Base-by-base conservation (phyloP, 257 asterid species). In the Paraleonurus japonicus region DNA sequence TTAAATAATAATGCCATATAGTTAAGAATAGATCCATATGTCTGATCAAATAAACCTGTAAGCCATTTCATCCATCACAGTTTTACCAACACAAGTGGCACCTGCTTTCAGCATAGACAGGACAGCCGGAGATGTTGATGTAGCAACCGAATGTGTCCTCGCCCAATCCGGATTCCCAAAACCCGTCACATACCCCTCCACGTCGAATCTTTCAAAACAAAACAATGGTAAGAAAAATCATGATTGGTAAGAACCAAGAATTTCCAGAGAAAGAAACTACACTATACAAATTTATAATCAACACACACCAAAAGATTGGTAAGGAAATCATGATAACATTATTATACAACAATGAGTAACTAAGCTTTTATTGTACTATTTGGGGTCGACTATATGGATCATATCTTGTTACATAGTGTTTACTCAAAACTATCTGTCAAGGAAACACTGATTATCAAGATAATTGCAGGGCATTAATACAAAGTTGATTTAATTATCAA, bases 21-120 rank as follows among this genome's bases (percentile, higher is more conserved):
- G 45, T 35, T 27, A 43, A 26, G 2, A 27, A 61, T 51, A 58
- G 4, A 61, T 61, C 43, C 48, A 33, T 3, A 59, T 54, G 39
- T 30, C n/a, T 28, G n/a, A 45, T 9, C 28, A 33, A 71, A 65
- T 37, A 73, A 75, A 92, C 98, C 98, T 89, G 87, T 93, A 93
- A 48, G 98, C 98, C 98, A 93, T 93, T 85, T 93, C 98, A 82
- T 93, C 98, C 98, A 89, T 89, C 7, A 85, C 82, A 35, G 98
- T 89, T 84, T 75, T 93, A 53, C 95, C 97, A 26, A 93, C 78
- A 76, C 89, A 85, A 65, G 90, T 85, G 65, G 96, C 98, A 65
- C 95, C 98, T 12, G 96, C 96, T n/a, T 79, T 62, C 59, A 89
- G 73, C 77, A 90, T 35, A 13, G 92, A 80, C 75, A 80, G 20